Conservation (phyloP, 2,329 filamentous ascomycete species). For the Fusarium clavum region DNA sequence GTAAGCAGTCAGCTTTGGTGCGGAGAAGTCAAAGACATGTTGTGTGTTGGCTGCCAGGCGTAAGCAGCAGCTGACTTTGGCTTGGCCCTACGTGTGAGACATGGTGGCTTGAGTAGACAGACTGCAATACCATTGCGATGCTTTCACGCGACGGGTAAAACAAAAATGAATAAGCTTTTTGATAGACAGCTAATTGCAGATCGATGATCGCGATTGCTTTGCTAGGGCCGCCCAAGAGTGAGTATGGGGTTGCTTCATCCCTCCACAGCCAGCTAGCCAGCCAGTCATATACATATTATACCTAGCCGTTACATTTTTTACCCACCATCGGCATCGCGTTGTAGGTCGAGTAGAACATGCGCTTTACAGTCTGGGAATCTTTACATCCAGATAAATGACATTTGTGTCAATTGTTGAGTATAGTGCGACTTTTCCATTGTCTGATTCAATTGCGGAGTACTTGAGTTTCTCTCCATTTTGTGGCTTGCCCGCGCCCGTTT, state of each 20-base stretch:
- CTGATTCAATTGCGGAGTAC: background rate
- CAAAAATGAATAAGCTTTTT: background rate
- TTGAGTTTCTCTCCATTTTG: background rate
- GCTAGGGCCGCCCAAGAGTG: background rate
- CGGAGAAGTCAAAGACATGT: background rate
- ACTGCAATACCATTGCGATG: background rate
- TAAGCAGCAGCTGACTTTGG: background rate
- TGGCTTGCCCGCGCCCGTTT: background rate
- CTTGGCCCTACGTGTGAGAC: background rate
- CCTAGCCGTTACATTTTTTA: background rate
- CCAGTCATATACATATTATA: background rate
- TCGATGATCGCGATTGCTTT: background rate
- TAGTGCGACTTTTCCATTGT: background rate
- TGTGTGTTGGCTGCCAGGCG: background rate
- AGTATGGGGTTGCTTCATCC: background rate
- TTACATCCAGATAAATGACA: background rate
- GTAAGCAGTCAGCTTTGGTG: background rate
- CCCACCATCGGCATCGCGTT: background rate
- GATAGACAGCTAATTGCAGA: background rate
- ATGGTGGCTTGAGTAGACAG: background rate
- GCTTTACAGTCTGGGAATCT: background rate
- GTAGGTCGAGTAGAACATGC: background rate
- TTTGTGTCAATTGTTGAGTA: background rate
- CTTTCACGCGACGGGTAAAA: background rate
- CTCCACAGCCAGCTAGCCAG: background rate